Conservation (phyloP, 352 stramenopile genomes). For the Globisporangium cystogenes region DNA sequence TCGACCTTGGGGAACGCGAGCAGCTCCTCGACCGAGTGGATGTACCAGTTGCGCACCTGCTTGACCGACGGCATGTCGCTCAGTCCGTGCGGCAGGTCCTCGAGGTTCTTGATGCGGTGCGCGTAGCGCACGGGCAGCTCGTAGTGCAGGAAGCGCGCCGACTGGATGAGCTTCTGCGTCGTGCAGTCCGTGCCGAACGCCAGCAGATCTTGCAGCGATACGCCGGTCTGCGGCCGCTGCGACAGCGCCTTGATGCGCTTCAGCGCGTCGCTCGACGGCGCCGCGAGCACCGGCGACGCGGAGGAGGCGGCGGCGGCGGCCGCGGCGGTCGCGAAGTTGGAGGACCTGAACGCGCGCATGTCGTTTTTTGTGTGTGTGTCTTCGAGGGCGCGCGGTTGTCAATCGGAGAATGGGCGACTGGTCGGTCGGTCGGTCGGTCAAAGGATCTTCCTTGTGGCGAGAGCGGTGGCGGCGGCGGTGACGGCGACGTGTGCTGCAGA, state of each 20-base stretch:
- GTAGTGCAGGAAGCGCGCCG: conserved; percentile 95
- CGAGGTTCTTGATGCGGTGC: conserved; percentile 93
- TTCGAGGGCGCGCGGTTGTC: no score
- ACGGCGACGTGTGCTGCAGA: no score
- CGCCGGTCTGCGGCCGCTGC: conserved; percentile 70
- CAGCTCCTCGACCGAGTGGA: conserved; percentile 95
- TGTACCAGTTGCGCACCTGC: conserved; percentile 97
- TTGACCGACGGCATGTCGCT: conserved; percentile 92
- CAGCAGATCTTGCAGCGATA: conserved; percentile 87
- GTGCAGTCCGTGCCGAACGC: conserved; percentile 83
- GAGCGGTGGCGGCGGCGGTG: no score
- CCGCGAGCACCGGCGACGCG: conserved; percentile 1
- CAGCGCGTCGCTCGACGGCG: conserved; percentile 16
- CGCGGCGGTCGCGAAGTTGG: conserved; percentile 7
- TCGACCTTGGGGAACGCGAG: conserved; percentile 79
- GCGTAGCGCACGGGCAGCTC: conserved; percentile 98
- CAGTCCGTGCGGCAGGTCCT: conserved; percentile 93
- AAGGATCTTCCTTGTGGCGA: neutral
- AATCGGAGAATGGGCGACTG: no score
- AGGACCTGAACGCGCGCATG: conserved; percentile 15
- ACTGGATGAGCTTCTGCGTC: conserved; percentile 85
- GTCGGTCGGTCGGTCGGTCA: no score
- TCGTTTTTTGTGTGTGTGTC: neutral
- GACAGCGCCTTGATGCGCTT: conserved; percentile 68
- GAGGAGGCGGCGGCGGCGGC: conserved; percentile 1